phyloP scores from a whole-genome alignment of 495 filamentous ascomycete genomes.

The Parathielavia hyrcaniae region DNA sequence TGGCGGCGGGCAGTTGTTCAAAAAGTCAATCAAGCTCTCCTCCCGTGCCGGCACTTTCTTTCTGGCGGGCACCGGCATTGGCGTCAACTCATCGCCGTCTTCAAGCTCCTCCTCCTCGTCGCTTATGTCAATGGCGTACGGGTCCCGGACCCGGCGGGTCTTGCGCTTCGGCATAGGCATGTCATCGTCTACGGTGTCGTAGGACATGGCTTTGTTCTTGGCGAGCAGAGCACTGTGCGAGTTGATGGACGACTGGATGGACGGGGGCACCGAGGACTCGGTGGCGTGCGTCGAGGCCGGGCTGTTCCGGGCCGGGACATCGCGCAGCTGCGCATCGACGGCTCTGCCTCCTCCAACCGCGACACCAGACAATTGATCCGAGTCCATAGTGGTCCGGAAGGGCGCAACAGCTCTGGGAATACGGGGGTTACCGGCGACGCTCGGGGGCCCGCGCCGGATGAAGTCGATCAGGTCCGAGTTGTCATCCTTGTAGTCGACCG shows the following conservation, averaged over 20 bases:
- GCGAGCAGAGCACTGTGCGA: slow-evolving; percentile 47
- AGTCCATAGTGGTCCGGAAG: slow-evolving; percentile 79
- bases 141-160: slow-evolving; percentile 72
- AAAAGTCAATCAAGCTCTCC: slow-evolving; percentile 82
- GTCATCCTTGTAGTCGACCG: slow-evolving; percentile 52
- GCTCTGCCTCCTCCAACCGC: slow-evolving; percentile 47
- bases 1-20: slow-evolving; percentile 75
- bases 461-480: slow-evolving; percentile 90
- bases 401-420: slow-evolving; percentile 81
- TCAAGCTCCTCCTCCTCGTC: slow-evolving; percentile 65
- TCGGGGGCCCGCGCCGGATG: slow-evolving; percentile 74
- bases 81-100: slow-evolving; percentile 42
- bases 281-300: slow-evolving; percentile 42
- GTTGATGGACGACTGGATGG: slow-evolving; percentile 45
- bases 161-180: slow-evolving; percentile 58
- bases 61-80: slow-evolving; percentile 21
- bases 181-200: slow-evolving; percentile 34
- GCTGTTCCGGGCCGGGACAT: slow-evolving; percentile 39
- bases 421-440: slow-evolving; percentile 48
- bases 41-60: slow-evolving; percentile 45
- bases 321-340: slow-evolving; percentile 44
- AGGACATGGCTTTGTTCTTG: slow-evolving; percentile 24
- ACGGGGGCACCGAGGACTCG: slow-evolving; percentile 28
- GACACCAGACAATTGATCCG: slow-evolving; percentile 57
- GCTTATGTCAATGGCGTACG: slow-evolving; percentile 83